Conservation (phyloP, 1,284 basidiomycete genomes). For the Inonotus hispidus region DNA sequence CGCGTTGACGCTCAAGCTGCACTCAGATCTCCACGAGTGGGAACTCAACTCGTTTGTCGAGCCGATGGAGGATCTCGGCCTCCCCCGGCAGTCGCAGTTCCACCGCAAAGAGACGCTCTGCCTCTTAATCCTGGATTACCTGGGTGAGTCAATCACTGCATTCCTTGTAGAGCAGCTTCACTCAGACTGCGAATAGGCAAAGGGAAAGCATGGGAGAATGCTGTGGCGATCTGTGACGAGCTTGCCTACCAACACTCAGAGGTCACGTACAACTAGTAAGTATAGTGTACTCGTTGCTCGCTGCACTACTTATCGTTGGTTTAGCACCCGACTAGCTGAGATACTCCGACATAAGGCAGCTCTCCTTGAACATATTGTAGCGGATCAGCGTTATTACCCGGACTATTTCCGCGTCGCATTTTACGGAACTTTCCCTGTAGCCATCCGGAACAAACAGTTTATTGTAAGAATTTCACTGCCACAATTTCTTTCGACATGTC, state of each 20-base stretch:
- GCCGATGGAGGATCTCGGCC: slow-evolving; percentile 79
- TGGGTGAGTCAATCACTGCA: slow-evolving; percentile 44
- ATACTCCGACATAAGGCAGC: slow-evolving; percentile 81
- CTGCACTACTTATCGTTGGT: slow-evolving; percentile 5
- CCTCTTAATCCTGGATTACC: slow-evolving; percentile 80
- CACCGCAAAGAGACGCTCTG: slow-evolving; percentile 90
- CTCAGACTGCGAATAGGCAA: slow-evolving; percentile 50
- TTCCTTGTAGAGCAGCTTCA: not conserved
- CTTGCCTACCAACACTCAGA: slow-evolving; percentile 79
- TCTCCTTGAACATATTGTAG: slow-evolving; percentile 79
- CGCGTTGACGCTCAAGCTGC: slow-evolving; percentile 86
- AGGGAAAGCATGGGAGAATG: slow-evolving; percentile 95
- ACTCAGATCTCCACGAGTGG: slow-evolving; percentile 94
- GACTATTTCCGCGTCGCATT: slow-evolving; percentile 94
- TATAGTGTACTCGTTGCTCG: slow-evolving; percentile 19
- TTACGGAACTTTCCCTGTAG: slow-evolving; percentile 84
- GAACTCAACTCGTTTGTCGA: slow-evolving; percentile 73
- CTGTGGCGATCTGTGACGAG: slow-evolving; percentile 90
- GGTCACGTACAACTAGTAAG: slow-evolving; percentile 87
- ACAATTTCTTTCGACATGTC: slow-evolving; percentile 8
- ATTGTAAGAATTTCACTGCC: slow-evolving; percentile 47
- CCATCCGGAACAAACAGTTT: slow-evolving; percentile 82
- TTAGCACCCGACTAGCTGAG: slow-evolving; percentile 74
- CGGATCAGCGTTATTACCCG: slow-evolving; percentile 77
- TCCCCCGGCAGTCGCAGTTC: slow-evolving; percentile 92